Evolutionary conservation across 352 stramenopile species (phyloP).

Genomic region (Halophytophthora polymorphica): DNA sequence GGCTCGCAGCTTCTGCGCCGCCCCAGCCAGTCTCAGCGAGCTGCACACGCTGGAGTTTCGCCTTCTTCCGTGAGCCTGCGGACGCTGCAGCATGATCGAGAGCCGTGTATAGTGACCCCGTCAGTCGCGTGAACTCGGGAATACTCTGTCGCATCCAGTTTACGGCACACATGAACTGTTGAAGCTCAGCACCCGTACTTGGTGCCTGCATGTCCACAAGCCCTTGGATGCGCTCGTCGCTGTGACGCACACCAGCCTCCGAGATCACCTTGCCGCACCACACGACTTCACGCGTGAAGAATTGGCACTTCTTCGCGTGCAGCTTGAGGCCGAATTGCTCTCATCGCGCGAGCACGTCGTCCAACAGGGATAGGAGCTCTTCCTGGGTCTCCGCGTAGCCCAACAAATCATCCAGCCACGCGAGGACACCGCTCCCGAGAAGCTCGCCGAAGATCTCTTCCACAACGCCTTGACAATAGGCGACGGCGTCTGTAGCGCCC

Average conservation of each 20-base stretch:
- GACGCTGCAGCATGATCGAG: constrained; percentile 10
- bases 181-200: constrained; percentile 18
- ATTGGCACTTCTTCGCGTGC: constrained; percentile 28
- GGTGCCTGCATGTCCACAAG: constrained; percentile 18
- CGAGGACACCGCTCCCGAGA: constrained; percentile 15
- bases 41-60: constrained; percentile 1
- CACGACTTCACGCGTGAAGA: constrained; percentile 16
- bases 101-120: constrained; percentile 5
- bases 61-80: constrained; percentile 17
- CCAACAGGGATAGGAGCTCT: constrained; percentile 14
- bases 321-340: constrained; percentile 29
- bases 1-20: constrained; percentile 4
- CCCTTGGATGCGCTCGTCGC: constrained; percentile 17
- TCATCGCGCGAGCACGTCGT: constrained; percentile 10
- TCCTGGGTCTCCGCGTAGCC: constrained; percentile 13
- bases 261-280: constrained; percentile 28
- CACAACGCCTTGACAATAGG: constrained; percentile 20
- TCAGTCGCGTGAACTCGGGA: constrained; percentile 15
- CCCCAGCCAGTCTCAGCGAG: constrained; percentile 10
- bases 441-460: constrained; percentile 18
- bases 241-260: constrained; percentile 11
- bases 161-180: constrained; percentile 26
- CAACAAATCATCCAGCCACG: constrained; percentile 28
- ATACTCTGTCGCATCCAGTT: constrained; percentile 39
- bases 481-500: constrained; percentile 15